Base-by-base conservation (phyloP, 495 filamentous ascomycete species). In the Penicillium verhagenii region DNA sequence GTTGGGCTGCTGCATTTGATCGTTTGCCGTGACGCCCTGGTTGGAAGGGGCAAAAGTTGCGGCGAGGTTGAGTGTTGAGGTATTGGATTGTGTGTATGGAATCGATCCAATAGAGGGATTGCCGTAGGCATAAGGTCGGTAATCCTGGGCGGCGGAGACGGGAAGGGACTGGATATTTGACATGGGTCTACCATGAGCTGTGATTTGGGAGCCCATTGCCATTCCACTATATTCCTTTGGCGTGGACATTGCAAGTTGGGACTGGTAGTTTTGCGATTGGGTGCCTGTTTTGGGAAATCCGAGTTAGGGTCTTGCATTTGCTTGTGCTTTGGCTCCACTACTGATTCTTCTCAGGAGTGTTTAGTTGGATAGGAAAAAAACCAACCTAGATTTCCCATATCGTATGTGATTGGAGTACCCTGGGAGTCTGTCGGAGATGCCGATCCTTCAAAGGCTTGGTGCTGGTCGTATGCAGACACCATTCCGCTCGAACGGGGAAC, bases 31-130 rank as follows among this genome's bases (percentile, higher is more conserved):
- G 7, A 58, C 43, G 10, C 52, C 64, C 7, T 66, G 49, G 13
- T 71, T 69, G n/a, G 71, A 61, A 2, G 68, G 59, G 9, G 53
- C 57, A 25, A 65, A 70, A 4, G 72, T 64, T 0, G 70, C 58
- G 3, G 73, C 70, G 7, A 76, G 70, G 37, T 63, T 73, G 53
- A 76, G 57, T 46, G 59, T 71, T n/a, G 73, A 71, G 18, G 69
- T 73, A 49, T 53, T 74, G 48, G 69, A 57, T 38, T 73, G 70
- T 20, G 60, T 67, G 42, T 65, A 76, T 0, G 69, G 65, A 9
- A 70, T 57, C 4, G 54, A 56, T n/a, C 66, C 62, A 52, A 72
- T 66, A 0, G 70, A 65, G 21, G 72, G 52, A n/a, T 59, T 56
- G 6, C 66, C 67, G 50, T 76, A 76, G 10, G 73, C 45, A 45